Conservation (phyloP, 345 rosid species). For the Erysimum cheiranthoides region DNA sequence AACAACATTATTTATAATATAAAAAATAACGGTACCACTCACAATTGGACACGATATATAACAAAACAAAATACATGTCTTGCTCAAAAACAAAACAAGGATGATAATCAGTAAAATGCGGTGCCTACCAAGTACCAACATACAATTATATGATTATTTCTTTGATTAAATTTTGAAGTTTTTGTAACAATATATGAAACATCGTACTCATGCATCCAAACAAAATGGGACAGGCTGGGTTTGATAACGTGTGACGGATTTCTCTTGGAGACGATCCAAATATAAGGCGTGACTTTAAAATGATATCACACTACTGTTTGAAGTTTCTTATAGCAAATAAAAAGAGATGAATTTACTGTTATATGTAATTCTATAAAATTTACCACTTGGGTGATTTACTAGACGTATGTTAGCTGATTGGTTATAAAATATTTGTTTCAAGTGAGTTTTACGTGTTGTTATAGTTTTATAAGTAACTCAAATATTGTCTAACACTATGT, state of each 20-base stretch:
- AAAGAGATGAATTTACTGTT: not conserved
- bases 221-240: conserved; percentile 38
- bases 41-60: conserved; percentile 35
- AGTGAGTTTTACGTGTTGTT: not conserved
- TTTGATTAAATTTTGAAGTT: not conserved
- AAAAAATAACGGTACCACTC: not conserved
- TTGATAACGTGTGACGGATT: conserved; percentile 24
- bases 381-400: not conserved
- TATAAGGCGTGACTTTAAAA: conserved; percentile 21
- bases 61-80: conserved; percentile 33
- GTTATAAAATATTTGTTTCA: not conserved
- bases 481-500: not conserved
- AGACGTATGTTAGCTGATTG: not conserved
- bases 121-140: conserved; percentile 46
- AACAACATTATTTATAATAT: not conserved
- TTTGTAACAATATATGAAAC: conserved; percentile 36
- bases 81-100: conserved; percentile 34
- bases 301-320: conserved; percentile 5
- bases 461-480: not conserved
- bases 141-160: conserved; percentile 21
- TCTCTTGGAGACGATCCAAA: conserved; percentile 25
- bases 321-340: not conserved
- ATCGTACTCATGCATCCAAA: conserved; percentile 41
- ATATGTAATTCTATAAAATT: not conserved
- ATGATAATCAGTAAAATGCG: conserved; percentile 32